phyloP scores from a whole-genome alignment of 257 asterid genomes.

The Henckelia pumila region DNA sequence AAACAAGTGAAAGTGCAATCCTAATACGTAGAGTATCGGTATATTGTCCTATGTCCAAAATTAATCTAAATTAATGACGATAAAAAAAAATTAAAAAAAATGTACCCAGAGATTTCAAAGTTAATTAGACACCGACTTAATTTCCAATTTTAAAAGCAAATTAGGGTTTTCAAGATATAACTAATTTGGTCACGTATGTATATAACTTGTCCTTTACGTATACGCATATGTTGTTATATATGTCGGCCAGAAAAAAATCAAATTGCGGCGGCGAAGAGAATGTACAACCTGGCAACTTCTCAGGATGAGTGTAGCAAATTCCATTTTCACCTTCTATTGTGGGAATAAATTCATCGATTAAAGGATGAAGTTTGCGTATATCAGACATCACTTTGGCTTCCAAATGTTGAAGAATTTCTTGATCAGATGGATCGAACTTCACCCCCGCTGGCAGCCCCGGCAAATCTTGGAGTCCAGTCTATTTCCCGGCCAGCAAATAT shows the following conservation, averaged over 20 bases:
- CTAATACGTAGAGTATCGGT: too few relatives aligned
- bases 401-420: slow-evolving; percentile 54
- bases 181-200: not conserved
- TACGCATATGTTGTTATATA: not conserved
- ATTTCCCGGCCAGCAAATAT: too few relatives aligned
- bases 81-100: too few relatives aligned
- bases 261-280: not conserved
- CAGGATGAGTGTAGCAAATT: slow-evolving; percentile 65
- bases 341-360: slow-evolving; percentile 60
- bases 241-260: not conserved
- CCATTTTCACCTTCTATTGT: slow-evolving; percentile 59
- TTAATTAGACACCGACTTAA: not conserved
- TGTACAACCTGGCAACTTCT: slow-evolving; percentile 54
- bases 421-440: slow-evolving; percentile 68
- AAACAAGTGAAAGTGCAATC: too few relatives aligned
- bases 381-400: slow-evolving; percentile 47
- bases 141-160: not conserved
- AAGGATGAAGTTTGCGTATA: slow-evolving; percentile 40
- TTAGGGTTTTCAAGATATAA: too few relatives aligned
- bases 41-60: too few relatives aligned
- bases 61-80: not conserved
- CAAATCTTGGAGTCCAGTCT: slow-evolving; percentile 39
- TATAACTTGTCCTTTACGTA: not conserved
- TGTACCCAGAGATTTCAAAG: not conserved
- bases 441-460: slow-evolving; percentile 63